Evolutionary conservation across 108 stramenopile species (phyloP), one percentile per base, ranked within the genome.

Genomic region (Seminavis robusta): DNA sequence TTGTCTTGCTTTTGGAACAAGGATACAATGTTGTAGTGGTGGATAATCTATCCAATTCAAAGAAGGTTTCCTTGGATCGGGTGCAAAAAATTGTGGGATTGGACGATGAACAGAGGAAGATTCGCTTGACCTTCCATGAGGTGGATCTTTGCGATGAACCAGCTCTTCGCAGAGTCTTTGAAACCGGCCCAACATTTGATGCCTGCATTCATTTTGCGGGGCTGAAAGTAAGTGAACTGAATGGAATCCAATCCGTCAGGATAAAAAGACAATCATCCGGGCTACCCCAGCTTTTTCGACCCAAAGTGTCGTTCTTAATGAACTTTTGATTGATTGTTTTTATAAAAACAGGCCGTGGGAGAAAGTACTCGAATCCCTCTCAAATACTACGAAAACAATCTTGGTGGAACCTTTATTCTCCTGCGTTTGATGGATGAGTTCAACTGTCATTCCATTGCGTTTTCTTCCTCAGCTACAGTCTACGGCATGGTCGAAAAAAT

Each of bases 141-240:
- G 88, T 84, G 4, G 92, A 96, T 42, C 58, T 93, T 47, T 79
- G 80, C 56, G 79, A 96, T 39, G 43, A 57, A 40, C 40, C 38
- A 1, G 84, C 65, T 1, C 34, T 96, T 5, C 80, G 79, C 7
- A 55, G 73, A 21, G 80, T 95, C 37, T 92, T 93, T 75, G 71
- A 80, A 46, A 67, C 59, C 42, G 84, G 73, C 40, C 77, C 81
- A 31, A 81, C 47, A 7, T 94, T 97, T 64, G 38, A 76, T 45
- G 72, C 90, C 19, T 97, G 95, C 56, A 90, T 99, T 51, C 97
- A 99, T 69, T 99, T 99, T 70, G 99, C 99, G 0, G 97, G 97
- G 13, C 77, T 99, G 27, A 99, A 99, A 74, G 71, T 73, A 60
- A 1, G 55, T 27, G 11, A 24, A 59, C 8, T 28, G 15, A 16